Evolutionary conservation across 345 rosid genomes (phyloP).

Genomic region (Camelina neglecta): DNA sequence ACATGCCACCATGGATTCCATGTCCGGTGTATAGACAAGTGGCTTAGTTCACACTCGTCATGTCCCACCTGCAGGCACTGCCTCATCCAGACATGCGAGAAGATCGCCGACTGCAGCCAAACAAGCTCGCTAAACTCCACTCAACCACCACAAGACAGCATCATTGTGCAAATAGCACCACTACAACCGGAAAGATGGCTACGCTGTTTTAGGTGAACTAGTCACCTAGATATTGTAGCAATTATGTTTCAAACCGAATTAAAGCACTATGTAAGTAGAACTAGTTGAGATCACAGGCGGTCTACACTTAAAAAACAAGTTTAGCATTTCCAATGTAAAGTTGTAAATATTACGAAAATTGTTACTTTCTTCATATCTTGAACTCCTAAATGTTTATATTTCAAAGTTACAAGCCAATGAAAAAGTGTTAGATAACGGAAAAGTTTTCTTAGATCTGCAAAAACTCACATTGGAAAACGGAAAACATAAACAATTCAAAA

Average conservation of each 20-base stretch:
- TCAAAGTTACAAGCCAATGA: not conserved
- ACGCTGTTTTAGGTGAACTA: slow-evolving; percentile 52
- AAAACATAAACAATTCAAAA: slow-evolving; percentile 35
- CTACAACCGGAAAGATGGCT: slow-evolving; percentile 65
- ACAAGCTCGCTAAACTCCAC: slow-evolving; percentile 51
- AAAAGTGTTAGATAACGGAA: not conserved
- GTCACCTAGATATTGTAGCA: slow-evolving; percentile 32
- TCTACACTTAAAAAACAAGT: slow-evolving; percentile 30
- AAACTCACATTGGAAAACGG: not conserved
- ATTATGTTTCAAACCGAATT: slow-evolving; percentile 28
- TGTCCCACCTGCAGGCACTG: slow-evolving; percentile 94
- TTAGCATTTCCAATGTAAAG: slow-evolving; percentile 42
- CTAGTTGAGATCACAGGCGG: slow-evolving; percentile 38
- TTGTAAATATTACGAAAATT: slow-evolving; percentile 44
- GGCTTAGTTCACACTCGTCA: slow-evolving; percentile 88
- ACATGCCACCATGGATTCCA: slow-evolving; percentile 90
- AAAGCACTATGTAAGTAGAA: slow-evolving; percentile 24
- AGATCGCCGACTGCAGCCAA: slow-evolving; percentile 62
- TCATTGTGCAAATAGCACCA: slow-evolving; percentile 55
- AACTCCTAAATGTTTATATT: slow-evolving; percentile 13
- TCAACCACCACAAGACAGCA: slow-evolving; percentile 51
- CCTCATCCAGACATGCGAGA: slow-evolving; percentile 71
- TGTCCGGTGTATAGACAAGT: slow-evolving; percentile 78
- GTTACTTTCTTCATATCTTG: slow-evolving; percentile 29
- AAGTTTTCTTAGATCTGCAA: not conserved